Conservation (phyloP, 1,139 yeast genomes). For the Hemisphaericaspora lyxosophila region DNA sequence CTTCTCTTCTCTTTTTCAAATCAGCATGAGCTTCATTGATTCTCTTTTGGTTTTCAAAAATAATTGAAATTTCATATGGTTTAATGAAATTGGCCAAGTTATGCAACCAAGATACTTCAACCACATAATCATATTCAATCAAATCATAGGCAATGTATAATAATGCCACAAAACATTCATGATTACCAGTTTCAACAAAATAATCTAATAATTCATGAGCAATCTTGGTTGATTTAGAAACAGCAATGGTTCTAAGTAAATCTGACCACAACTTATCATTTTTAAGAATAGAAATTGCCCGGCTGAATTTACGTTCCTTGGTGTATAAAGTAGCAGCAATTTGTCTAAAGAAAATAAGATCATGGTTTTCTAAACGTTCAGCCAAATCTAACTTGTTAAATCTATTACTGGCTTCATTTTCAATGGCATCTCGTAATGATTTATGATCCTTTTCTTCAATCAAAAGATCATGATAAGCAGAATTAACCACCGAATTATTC, state of each 20-base stretch:
- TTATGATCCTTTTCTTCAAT: constrained; percentile 97
- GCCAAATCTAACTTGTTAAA: constrained; percentile 93
- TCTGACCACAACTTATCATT: constrained; percentile 94
- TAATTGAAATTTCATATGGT: constrained; percentile 85
- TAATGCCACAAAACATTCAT: constrained; percentile 91
- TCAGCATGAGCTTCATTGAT: constrained; percentile 68
- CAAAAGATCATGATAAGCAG: constrained; percentile 91
- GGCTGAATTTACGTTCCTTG: constrained; percentile 89
- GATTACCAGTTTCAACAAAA: constrained; percentile 96
- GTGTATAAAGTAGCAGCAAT: constrained; percentile 92
- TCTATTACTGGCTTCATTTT: constrained; percentile 74
- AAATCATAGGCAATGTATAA: constrained; percentile 83
- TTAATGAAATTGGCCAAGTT: constrained; percentile 74
- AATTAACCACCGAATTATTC: constrained; percentile 87
- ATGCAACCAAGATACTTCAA: constrained; percentile 90
- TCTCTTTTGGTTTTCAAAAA: constrained; percentile 72
- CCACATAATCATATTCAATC: constrained; percentile 77
- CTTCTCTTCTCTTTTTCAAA: constrained; percentile 65
- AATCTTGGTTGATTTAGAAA: constrained; percentile 74
- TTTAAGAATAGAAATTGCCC: constrained; percentile 85
- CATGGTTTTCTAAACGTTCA: constrained; percentile 88
- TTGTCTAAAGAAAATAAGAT: constrained; percentile 87
- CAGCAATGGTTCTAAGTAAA: constrained; percentile 89
- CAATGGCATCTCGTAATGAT: constrained; percentile 83
- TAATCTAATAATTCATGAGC: constrained; percentile 87